Conservation (phyloP, 257 asterid genomes). For the Coffea canephora region DNA sequence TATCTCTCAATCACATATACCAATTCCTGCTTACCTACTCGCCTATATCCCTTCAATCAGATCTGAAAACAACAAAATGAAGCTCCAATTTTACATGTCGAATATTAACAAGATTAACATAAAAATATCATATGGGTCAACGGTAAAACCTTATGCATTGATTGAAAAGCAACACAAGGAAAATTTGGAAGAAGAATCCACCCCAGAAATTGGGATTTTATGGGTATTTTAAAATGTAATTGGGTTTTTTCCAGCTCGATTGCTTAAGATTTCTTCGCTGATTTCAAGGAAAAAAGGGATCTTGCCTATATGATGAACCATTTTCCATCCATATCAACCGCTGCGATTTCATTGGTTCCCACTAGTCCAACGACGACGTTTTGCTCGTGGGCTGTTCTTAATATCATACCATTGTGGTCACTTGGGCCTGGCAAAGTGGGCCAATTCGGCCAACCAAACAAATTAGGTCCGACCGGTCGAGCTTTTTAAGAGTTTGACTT, state of each 20-base stretch:
- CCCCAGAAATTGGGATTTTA: neutral
- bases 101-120: neutral
- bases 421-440: too few species aligned
- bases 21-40: conserved; percentile 21
- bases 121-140: too few species aligned
- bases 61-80: conserved; percentile 40
- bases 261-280: neutral
- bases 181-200: neutral
- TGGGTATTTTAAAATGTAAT: neutral
- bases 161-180: too few species aligned
- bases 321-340: too few species aligned
- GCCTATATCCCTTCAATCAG: conserved; percentile 22
- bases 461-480: too few species aligned
- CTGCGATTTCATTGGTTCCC: too few species aligned
- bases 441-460: too few species aligned
- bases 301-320: neutral
- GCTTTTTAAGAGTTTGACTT: too few species aligned
- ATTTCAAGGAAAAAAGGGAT: neutral
- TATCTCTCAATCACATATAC: conserved; percentile 43
- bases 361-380: too few species aligned
- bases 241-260: neutral
- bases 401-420: too few species aligned
- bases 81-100: conserved; percentile 22
- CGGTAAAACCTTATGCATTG: too few species aligned
- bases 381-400: too few species aligned